phyloP scores from a whole-genome alignment of 441 rosid species.

The Heliophila coronopifolia region DNA sequence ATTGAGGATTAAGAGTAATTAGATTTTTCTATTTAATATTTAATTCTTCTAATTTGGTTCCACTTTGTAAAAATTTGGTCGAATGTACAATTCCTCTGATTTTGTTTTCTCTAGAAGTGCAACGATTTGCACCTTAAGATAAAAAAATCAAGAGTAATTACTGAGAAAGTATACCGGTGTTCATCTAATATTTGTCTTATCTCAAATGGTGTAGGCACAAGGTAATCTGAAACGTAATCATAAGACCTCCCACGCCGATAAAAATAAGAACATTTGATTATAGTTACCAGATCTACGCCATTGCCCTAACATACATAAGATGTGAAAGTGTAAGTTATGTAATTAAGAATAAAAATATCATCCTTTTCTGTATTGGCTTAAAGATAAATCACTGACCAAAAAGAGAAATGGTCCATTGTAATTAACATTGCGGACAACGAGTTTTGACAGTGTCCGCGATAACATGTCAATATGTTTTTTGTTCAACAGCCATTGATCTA shows the following conservation, averaged over 20 bases:
- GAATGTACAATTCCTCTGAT: too few species aligned
- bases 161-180: constrained; percentile 7
- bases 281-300: constrained; percentile 40
- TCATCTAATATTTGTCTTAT: constrained; percentile 29
- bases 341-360: too few species aligned
- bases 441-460: constrained; percentile 20
- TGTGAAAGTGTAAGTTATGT: too few species aligned
- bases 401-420: constrained; percentile 42
- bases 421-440: constrained; percentile 35
- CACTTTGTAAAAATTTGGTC: too few species aligned
- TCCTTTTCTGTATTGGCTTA: too few species aligned
- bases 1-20: too few species aligned
- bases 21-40: too few species aligned
- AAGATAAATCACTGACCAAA: too few species aligned
- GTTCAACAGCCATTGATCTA: constrained; percentile 40
- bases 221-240: constrained; percentile 46
- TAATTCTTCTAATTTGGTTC: too few species aligned
- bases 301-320: constrained; percentile 61
- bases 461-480: constrained; percentile 34
- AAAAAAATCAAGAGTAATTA: neutral
- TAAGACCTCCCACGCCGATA: constrained; percentile 48
- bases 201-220: constrained; percentile 51
- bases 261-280: constrained; percentile 42
- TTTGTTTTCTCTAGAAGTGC: too few species aligned
- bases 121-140: too few species aligned